Conservation (phyloP, 2,329 filamentous ascomycete species). For the Chrysoporthe austroafricana region DNA sequence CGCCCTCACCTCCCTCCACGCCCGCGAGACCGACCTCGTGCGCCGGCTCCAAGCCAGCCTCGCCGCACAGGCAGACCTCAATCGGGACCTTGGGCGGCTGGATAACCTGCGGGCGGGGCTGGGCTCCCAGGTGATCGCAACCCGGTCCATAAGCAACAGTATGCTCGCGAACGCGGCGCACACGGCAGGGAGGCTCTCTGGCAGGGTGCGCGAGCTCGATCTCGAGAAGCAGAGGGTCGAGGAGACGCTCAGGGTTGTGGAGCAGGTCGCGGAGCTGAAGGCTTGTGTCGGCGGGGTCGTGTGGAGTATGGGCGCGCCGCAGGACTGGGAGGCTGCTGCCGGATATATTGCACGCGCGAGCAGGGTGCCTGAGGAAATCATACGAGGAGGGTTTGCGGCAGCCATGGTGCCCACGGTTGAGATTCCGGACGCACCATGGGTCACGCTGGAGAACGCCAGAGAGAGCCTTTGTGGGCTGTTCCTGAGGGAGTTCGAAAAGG, state of each 20-base stretch:
- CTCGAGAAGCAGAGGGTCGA: constrained; percentile 90
- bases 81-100: constrained; percentile 82
- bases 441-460: constrained; percentile 84
- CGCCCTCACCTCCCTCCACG: constrained; percentile 74
- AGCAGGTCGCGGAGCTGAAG: constrained; percentile 96
- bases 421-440: constrained; percentile 86
- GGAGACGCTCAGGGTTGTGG: constrained; percentile 86
- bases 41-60: constrained; percentile 76
- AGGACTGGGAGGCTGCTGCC: constrained; percentile 98
- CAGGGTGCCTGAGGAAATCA: constrained; percentile 78
- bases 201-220: constrained; percentile 85
- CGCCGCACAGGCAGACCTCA: constrained; percentile 82
- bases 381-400: constrained; percentile 84
- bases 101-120: constrained; percentile 89
- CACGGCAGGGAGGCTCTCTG: constrained; percentile 83
- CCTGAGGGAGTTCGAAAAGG: constrained; percentile 91
- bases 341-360: constrained; percentile 84
- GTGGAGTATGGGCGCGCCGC: constrained; percentile 94
- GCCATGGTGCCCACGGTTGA: constrained; percentile 94
- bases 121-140: constrained; percentile 82
- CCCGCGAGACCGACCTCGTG: constrained; percentile 75
- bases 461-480: constrained; percentile 91
- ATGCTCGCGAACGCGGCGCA: constrained; percentile 87
- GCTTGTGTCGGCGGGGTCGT: constrained; percentile 93
- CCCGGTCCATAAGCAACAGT: constrained; percentile 81